Conservation (phyloP, 306 rosid genomes). For the Sicyos baderoa region DNA sequence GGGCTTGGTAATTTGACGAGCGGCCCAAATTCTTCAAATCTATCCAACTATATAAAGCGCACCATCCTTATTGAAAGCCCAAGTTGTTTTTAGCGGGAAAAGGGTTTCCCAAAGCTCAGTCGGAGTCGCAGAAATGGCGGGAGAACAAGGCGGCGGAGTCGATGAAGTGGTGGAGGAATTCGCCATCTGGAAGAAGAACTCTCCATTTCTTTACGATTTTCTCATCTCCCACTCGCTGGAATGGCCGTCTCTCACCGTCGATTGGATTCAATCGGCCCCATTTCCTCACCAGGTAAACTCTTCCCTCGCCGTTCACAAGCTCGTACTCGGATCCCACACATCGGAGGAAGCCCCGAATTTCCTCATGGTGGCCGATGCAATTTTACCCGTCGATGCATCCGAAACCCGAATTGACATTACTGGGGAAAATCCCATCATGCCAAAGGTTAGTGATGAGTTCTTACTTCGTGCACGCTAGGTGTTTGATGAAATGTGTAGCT, state of each 20-base stretch:
- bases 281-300: slow-evolving; percentile 36
- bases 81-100: slow-evolving; percentile 1
- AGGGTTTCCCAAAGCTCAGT: background rate
- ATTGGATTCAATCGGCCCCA: slow-evolving; percentile 46
- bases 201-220: slow-evolving; percentile 68
- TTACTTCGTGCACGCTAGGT: slow-evolving; percentile 19
- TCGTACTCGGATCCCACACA: slow-evolving; percentile 82
- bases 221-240: slow-evolving; percentile 65
- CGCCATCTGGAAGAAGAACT: slow-evolving; percentile 77
- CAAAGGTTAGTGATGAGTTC: slow-evolving; percentile 40
- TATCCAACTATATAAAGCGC: background rate
- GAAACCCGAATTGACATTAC: slow-evolving; percentile 25
- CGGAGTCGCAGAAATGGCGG: slow-evolving; percentile 5
- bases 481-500: slow-evolving; percentile 31
- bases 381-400: slow-evolving; percentile 37
- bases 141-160: background rate
- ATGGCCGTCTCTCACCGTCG: slow-evolving; percentile 95
- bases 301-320: slow-evolving; percentile 52
- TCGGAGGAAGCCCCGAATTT: slow-evolving; percentile 51
- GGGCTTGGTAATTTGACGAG: background rate
- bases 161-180: slow-evolving; percentile 43
- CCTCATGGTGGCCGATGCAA: slow-evolving; percentile 61
- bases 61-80: background rate
- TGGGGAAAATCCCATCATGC: slow-evolving; percentile 31
- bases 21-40: slow-evolving; percentile 8